Percentiles rank a stretch among this genome's conserved stretches.
phyloP scores from a whole-genome alignment of 768 basidiomycete genomes.

The Lactarius tabidus region DNA sequence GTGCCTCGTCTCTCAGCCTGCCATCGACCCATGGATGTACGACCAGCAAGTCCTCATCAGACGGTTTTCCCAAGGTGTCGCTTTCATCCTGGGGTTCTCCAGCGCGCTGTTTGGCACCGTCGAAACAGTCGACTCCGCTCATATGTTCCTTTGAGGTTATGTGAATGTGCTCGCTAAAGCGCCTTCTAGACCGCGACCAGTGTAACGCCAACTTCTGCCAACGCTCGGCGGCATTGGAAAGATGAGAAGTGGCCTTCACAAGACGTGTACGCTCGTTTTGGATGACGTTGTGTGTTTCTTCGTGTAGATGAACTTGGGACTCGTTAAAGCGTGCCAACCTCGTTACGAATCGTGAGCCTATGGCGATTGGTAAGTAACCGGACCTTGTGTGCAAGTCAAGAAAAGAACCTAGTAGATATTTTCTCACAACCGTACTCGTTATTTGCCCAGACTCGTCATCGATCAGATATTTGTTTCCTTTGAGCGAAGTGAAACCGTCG shows the following conservation, averaged over 20 bases:
- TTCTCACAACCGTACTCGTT: slow-evolving; percentile 74
- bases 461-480: slow-evolving; percentile 61
- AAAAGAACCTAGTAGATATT: slow-evolving; percentile 70
- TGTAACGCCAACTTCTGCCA: slow-evolving; percentile 50
- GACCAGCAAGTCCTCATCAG: slow-evolving; percentile 30
- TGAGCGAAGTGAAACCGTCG: slow-evolving; percentile 73
- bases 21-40: slow-evolving; percentile 37
- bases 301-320: slow-evolving; percentile 37
- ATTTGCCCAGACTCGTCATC: slow-evolving; percentile 81
- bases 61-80: slow-evolving; percentile 10
- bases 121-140: slow-evolving; percentile 70
- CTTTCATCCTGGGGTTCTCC: slow-evolving; percentile 18
- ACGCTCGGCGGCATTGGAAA: slow-evolving; percentile 35
- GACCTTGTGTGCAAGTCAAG: background rate
- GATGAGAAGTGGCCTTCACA: slow-evolving; percentile 16
- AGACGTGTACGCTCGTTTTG: slow-evolving; percentile 41
- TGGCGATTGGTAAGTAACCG: background rate
- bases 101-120: slow-evolving; percentile 40
- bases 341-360: slow-evolving; percentile 74
- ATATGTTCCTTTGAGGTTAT: slow-evolving; percentile 69
- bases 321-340: slow-evolving; percentile 46
- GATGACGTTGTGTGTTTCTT: slow-evolving; percentile 44
- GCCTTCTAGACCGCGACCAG: slow-evolving; percentile 45
- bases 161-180: slow-evolving; percentile 57
- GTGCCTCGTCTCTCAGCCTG: slow-evolving; percentile 34